Base-by-base conservation (phyloP, 345 rosid species). In the Isatis tinctoria region DNA sequence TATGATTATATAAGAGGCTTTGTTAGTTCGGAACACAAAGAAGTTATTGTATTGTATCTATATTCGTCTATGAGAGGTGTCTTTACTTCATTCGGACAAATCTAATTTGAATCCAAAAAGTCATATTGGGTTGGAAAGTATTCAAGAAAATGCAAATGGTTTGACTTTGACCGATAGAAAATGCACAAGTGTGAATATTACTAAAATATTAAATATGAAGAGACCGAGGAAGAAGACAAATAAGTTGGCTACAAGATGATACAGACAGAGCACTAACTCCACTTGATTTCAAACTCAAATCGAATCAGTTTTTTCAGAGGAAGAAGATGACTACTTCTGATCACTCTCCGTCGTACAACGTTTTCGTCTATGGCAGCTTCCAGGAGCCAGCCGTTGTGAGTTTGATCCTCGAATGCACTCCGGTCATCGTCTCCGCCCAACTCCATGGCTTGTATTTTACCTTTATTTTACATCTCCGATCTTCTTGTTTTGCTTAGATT, bases 341-440 rank as follows among this genome's bases (percentile, higher is more conserved):
- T 40, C 53, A 67, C 9, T 43, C 70, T 62, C 52, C 44, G 10
- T 45, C 20, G 35, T 65, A 69, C 77, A 88, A 63, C 60, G 96
- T 95, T 39, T 90, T 95, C 82, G 98, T 95, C 4, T 95, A 92
- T 24, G 98, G 98, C 3, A 90, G 92, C 80, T 91, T 92, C 14
- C 74, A 86, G 3, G 91, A 87, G 5, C 96, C 90, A 80, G 87
- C 88, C 59, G 88, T 90, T 37, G 96, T 88, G 26, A 53, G 76
- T 13, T 84, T 82, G 56, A 89, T 95, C 24, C 76, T 90, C 32
- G 86, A 87, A 7, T 87, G 91, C 33, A 49, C 81, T 78, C 97
- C 97, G 16, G 78, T 65, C 48, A 71, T 79, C 32, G 67, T 88
- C 77, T 36, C 88, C 1, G 96, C 98, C 35, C 54, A 81, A 74